A percentile compares a stretch with the other conserved stretches of the same genome.
Evolutionary conservation across 1,284 basidiomycete genomes (phyloP).

Genomic region (Moniliella sp.): DNA sequence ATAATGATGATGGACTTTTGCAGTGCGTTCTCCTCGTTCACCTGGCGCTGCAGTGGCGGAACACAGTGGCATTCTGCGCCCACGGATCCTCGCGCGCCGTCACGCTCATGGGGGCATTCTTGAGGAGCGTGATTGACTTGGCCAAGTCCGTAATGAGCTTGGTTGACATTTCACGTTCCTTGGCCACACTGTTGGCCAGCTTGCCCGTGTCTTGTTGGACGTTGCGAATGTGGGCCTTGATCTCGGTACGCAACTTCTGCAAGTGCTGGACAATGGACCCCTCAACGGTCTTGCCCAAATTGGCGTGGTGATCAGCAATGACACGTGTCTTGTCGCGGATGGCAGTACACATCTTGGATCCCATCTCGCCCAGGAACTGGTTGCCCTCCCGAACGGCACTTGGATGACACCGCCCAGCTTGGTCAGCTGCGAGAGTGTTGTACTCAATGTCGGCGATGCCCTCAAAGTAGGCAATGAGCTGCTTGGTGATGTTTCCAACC

Average conservation of each 20-base stretch:
- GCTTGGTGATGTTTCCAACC: conserved; percentile 74
- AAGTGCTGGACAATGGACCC: conserved; percentile 93
- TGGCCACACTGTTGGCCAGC: conserved; percentile 74
- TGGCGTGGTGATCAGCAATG: conserved; percentile 88
- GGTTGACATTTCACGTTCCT: conserved; percentile 73
- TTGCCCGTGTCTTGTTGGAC: conserved; percentile 95
- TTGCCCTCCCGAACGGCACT: conserved; percentile 86
- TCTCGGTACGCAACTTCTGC: conserved; percentile 74
- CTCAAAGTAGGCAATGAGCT: conserved; percentile 40
- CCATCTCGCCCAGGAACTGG: conserved; percentile 32
- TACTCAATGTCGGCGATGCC: conserved; percentile 43
- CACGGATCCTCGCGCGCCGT: conserved; percentile 66
- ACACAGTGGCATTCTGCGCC: conserved; percentile 54
- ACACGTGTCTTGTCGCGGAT: conserved; percentile 72
- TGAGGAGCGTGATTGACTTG: conserved; percentile 65
- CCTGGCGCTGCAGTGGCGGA: conserved; percentile 66
- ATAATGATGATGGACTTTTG: conserved; percentile 96
- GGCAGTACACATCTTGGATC: conserved; percentile 59
- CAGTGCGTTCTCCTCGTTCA: conserved; percentile 87
- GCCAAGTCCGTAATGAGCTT: conserved; percentile 70
- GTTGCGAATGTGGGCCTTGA: conserved; percentile 89
- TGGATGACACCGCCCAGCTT: conserved; percentile 93
- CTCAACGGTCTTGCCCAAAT: conserved; percentile 83
- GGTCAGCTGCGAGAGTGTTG: conserved; percentile 79
- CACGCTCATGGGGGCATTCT: conserved; percentile 80